phyloP scores from a whole-genome alignment of 2,329 filamentous ascomycete genomes.

The Cladosporium halotolerans region DNA sequence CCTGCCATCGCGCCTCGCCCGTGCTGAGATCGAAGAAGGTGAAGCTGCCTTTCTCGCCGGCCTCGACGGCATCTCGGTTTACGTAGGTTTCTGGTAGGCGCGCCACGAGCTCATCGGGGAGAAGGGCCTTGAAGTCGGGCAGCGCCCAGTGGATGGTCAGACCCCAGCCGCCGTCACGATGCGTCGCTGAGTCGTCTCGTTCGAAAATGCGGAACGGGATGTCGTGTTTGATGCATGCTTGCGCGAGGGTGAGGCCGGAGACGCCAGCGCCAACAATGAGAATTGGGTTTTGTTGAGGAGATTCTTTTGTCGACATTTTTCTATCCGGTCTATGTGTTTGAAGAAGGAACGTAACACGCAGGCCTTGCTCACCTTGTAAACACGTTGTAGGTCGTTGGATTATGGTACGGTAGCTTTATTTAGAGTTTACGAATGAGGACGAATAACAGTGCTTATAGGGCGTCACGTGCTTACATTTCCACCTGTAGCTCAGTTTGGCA shows the following conservation, averaged over 20 bases:
- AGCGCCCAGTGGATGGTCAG: constrained; percentile 60
- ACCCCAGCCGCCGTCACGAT: constrained; percentile 43
- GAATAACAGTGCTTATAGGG: no score
- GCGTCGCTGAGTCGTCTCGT: constrained; percentile 14
- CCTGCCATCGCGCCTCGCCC: constrained; percentile 27
- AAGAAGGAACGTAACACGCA: no score
- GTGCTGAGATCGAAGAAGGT: constrained; percentile 51
- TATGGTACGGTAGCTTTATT: no score
- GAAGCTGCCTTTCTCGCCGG: constrained; percentile 45
- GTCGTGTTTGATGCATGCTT: constrained; percentile 16
- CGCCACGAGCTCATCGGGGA: constrained; percentile 43
- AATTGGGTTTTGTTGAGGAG: constrained; percentile 2
- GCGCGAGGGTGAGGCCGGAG: constrained; percentile 16
- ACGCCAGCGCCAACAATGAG: constrained; percentile 21
- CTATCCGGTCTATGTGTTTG: no score
- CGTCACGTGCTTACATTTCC: no score
- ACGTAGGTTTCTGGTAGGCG: constrained; percentile 49
- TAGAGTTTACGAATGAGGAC: no score
- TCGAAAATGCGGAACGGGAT: constrained; percentile 18
- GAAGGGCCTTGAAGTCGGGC: constrained; percentile 44
- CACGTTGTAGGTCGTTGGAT: no score
- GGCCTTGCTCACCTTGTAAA: no score
- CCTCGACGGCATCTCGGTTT: constrained; percentile 44
- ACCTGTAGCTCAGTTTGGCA: no score
- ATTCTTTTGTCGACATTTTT: background rate